Base-by-base conservation (phyloP, 352 stramenopile species). In the Pilasporangium apinafurcum region DNA sequence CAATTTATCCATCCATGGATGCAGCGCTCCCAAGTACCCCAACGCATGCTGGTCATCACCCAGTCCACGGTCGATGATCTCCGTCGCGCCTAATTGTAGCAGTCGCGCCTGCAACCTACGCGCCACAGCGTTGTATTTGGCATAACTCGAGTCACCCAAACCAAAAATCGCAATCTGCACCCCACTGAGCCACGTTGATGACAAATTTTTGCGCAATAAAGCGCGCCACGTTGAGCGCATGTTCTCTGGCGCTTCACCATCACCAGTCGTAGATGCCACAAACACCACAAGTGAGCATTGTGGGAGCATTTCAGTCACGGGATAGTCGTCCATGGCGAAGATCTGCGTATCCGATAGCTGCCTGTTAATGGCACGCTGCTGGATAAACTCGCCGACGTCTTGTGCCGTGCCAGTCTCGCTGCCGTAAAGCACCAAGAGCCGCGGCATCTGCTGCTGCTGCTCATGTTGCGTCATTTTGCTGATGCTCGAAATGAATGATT, bases 91-190 rank as follows among this genome's bases (percentile, higher is more conserved):
- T 18, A 97, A 65, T 51, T 97, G 87, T 42, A 88, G 34, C 30
- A 97, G 56, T 5, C 90, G 75, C 20, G 69, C 74, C 40, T 95
- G 73, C 20, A 97, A 61, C 26, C 81, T 83, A 4, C 87, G 61
- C 10, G 83, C 92, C 16, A 93, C 82, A 0, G 85, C 83, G 43
- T 97, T 97, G 66, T 92, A 97, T 65, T 97, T 96, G 51, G 74
- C 77, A 59, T 97, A 97, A 27, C 69, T 90, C 32, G 83, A 96
- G 60, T 97, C 90, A 8, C 92, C 92, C 21, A 97, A 56, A 20
- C 92, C 91, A 54, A 97, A 97, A 35, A 97, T 81, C 4, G 88
- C 86, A 31, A 96, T 62, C 6, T 71, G 52, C 16, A 97, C 65
- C 21, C 58, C 58, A 2, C 22, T 12, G 3, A 98, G 69, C 63